phyloP scores from a whole-genome alignment of 116 monocot species.

The Trichopus zeylanicus region DNA sequence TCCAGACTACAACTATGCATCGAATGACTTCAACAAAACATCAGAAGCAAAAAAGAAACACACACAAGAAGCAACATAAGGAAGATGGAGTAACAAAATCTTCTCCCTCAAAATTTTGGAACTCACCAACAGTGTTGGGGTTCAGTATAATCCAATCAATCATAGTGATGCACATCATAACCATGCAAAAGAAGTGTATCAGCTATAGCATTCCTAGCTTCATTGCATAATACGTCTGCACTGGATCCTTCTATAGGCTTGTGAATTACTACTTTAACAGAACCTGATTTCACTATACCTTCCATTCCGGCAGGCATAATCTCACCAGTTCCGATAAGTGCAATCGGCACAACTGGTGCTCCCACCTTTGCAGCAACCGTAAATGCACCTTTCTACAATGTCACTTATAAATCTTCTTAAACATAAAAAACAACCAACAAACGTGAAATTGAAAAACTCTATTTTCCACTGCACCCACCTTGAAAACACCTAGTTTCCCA shows the following conservation, averaged over 20 bases:
- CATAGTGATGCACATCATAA: constrained; percentile 38
- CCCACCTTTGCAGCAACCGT: constrained; percentile 71
- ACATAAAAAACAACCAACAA: background rate
- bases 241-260: constrained; percentile 60
- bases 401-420: constrained; percentile 1
- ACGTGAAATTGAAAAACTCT: too few relatives aligned
- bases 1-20: background rate
- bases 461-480: too few relatives aligned
- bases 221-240: constrained; percentile 56
- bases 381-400: constrained; percentile 87
- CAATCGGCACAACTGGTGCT: constrained; percentile 78
- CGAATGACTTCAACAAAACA: background rate
- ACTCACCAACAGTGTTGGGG: background rate
- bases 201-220: constrained; percentile 59
- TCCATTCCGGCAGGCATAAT: constrained; percentile 90
- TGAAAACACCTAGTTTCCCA: constrained; percentile 80
- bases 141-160: constrained; percentile 4
- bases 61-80: background rate
- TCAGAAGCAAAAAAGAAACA: background rate
- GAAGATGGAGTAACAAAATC: background rate
- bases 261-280: constrained; percentile 81
- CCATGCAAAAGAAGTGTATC: constrained; percentile 63
- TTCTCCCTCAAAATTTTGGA: background rate
- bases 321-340: constrained; percentile 69
- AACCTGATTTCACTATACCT: constrained; percentile 49